Conservation (phyloP, 179 eudicot species). For the Silene coronaria region DNA sequence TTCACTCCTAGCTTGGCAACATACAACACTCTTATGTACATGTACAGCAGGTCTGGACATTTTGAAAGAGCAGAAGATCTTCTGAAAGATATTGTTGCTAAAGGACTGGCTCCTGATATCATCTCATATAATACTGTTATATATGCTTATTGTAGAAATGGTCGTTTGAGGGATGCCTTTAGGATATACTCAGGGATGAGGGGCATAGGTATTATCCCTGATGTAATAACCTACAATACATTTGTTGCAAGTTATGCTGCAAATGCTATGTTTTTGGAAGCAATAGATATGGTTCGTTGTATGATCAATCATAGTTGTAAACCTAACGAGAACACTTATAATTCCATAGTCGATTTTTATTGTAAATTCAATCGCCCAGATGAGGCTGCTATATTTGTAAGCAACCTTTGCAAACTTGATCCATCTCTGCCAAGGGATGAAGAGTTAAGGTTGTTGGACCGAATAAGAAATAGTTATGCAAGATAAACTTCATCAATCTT, state of each 20-base stretch:
- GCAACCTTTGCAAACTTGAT: conserved; percentile 60
- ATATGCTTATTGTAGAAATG: conserved; percentile 74
- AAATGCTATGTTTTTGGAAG: conserved; percentile 73
- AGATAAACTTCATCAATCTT: conserved; percentile 11
- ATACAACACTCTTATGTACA: conserved; percentile 76
- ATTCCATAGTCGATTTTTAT: conserved; percentile 70
- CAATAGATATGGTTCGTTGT: conserved; percentile 55
- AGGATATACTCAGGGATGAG: conserved; percentile 59
- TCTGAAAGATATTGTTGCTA: conserved; percentile 48
- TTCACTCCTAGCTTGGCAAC: conserved; percentile 76
- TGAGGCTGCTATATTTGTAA: conserved; percentile 60
- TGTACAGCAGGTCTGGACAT: conserved; percentile 60
- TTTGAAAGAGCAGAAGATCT: conserved; percentile 62
- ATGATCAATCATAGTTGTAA: conserved; percentile 72
- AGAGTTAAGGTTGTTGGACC: conserved; percentile 46
- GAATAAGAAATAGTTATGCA: conserved; percentile 19
- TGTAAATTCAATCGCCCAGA: conserved; percentile 55
- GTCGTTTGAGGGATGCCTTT: conserved; percentile 67
- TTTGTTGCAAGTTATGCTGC: conserved; percentile 70
- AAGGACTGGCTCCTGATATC: conserved; percentile 68
- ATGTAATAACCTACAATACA: conserved; percentile 81
- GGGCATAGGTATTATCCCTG: conserved; percentile 52
- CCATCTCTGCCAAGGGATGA: conserved; percentile 60
- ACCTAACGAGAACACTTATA: conserved; percentile 75
- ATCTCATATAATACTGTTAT: conserved; percentile 84